phyloP scores from a whole-genome alignment of 768 basidiomycete species.

The Agrocybe chaxingu region DNA sequence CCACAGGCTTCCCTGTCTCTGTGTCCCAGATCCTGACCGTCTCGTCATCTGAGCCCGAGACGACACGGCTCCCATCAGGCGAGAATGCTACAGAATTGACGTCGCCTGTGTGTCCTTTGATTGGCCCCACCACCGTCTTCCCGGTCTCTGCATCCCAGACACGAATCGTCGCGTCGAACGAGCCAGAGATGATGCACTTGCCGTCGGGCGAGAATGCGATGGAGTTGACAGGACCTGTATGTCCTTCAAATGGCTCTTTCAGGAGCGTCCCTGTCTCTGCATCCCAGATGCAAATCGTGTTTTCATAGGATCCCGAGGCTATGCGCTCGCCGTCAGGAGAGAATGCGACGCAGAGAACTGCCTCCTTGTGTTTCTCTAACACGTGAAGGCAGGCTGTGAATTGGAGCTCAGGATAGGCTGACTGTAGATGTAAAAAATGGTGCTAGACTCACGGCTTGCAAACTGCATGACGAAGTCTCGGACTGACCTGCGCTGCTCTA shows the following conservation, averaged over 20 bases:
- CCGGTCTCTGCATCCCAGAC: constrained; percentile 12
- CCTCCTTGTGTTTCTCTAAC: too few relatives aligned
- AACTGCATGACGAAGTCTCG: too few relatives aligned
- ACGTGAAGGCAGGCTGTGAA: too few relatives aligned
- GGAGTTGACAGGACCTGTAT: neutral
- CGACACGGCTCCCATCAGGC: constrained; percentile 1
- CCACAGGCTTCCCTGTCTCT: neutral
- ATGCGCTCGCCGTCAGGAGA: constrained; percentile 13
- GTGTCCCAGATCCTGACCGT: constrained; percentile 9
- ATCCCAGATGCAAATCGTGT: constrained; percentile 16
- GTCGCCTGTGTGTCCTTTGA: constrained; percentile 2
- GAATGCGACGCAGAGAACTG: constrained; percentile 2
- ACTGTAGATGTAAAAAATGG: too few relatives aligned
- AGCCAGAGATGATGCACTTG: constrained; percentile 4
- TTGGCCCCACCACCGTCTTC: neutral
- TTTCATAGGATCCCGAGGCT: constrained; percentile 9
- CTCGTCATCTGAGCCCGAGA: constrained; percentile 3
- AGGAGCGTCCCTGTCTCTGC: constrained; percentile 3
- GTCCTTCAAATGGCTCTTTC: neutral
- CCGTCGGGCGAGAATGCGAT: constrained; percentile 10
- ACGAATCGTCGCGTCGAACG: neutral
- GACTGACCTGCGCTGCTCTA: too few relatives aligned
- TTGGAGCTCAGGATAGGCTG: too few relatives aligned
- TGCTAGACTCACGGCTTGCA: too few relatives aligned
- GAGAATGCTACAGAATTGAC: constrained; percentile 8